Evolutionary conservation across 2,329 filamentous ascomycete genomes (phyloP).

Genomic region (Clarireedia monteithiana): DNA sequence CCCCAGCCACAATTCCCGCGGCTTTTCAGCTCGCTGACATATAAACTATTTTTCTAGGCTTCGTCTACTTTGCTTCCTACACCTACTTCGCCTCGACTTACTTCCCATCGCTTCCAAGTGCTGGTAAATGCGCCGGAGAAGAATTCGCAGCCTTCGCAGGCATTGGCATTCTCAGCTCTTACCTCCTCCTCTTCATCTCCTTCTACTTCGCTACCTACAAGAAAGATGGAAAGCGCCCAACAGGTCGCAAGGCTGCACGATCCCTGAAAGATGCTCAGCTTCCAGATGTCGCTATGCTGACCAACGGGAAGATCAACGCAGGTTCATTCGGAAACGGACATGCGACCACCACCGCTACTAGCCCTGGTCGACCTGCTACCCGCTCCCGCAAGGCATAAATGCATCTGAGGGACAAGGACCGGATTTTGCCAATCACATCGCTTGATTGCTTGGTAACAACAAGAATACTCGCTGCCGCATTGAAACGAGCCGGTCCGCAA

Average conservation of each 20-base stretch:
- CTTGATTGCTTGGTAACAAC: background rate
- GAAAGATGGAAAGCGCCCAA: slow-evolving; percentile 72
- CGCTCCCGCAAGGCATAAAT: slow-evolving; percentile 30
- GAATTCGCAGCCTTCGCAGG: slow-evolving; percentile 93
- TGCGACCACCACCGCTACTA: slow-evolving; percentile 34
- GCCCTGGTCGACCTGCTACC: slow-evolving; percentile 24
- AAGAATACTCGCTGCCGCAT: background rate
- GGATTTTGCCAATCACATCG: background rate
- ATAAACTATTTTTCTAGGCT: slow-evolving; percentile 49
- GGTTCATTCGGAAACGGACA: slow-evolving; percentile 39
- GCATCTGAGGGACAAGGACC: background rate
- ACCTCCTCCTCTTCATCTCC: slow-evolving; percentile 95
- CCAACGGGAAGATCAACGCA: slow-evolving; percentile 36
- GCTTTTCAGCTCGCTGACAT: slow-evolving; percentile 14
- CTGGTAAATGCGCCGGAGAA: slow-evolving; percentile 84
- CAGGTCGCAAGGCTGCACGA: slow-evolving; percentile 65
- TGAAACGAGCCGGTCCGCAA: background rate
- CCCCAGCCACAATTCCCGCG: background rate
- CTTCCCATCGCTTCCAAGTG: slow-evolving; percentile 76
- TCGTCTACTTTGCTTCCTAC: slow-evolving; percentile 99
- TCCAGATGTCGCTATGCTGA: slow-evolving; percentile 27
- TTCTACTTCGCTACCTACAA: slow-evolving; percentile 98
- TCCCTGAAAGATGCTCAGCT: slow-evolving; percentile 37
- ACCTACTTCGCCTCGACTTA: slow-evolving; percentile 94
- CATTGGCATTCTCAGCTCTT: slow-evolving; percentile 86